Conservation (phyloP, 441 rosid genomes). For the Aquilaria agallochum region DNA sequence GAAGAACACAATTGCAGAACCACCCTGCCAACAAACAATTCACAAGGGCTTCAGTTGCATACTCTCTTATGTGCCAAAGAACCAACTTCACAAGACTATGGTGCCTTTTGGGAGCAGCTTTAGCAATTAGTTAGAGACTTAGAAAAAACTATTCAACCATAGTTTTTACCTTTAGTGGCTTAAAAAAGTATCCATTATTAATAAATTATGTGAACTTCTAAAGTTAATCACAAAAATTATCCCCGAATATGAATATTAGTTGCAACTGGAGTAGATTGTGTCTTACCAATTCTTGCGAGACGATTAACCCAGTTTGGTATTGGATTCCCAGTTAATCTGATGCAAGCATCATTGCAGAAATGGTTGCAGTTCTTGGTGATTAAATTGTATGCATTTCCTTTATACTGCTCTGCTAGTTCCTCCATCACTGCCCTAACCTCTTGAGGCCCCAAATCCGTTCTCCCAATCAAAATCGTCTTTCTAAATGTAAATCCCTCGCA, state of each 20-base stretch:
- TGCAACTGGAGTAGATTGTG: neutral
- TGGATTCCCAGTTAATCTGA: slow-evolving; percentile 73
- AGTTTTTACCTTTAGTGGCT: neutral
- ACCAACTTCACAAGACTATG: neutral
- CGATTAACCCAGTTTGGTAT: slow-evolving; percentile 98
- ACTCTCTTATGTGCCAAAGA: neutral
- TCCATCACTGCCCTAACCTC: slow-evolving; percentile 82
- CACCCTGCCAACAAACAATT: slow-evolving; percentile 36
- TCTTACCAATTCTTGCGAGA: slow-evolving; percentile 87
- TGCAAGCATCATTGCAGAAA: slow-evolving; percentile 88
- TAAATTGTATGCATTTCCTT: slow-evolving; percentile 85
- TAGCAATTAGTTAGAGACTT: neutral
- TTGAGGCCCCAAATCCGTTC: slow-evolving; percentile 62
- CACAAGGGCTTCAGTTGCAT: neutral
- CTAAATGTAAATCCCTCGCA: slow-evolving; percentile 89
- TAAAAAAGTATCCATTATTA: neutral
- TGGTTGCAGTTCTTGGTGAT: slow-evolving; percentile 97
- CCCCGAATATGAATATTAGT: neutral
- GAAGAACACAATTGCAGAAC: slow-evolving; percentile 87
- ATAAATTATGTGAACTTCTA: neutral
- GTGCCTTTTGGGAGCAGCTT: neutral
- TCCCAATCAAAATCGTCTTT: slow-evolving; percentile 81
- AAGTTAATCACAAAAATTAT: neutral
- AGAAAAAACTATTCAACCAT: neutral
- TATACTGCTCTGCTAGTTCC: slow-evolving; percentile 62